Base-by-base conservation (phyloP, 208 protist species). In the Angomonas deanei region DNA sequence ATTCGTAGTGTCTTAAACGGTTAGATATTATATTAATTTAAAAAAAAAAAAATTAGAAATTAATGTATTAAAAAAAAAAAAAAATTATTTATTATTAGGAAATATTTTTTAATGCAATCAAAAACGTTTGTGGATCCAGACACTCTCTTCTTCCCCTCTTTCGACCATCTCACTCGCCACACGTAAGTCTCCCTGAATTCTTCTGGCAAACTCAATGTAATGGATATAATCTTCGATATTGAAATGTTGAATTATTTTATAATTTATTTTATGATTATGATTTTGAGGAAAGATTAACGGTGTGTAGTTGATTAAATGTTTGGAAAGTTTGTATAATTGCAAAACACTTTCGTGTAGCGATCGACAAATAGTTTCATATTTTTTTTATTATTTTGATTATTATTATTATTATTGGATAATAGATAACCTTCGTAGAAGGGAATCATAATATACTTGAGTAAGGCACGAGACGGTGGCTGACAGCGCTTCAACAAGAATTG, bases 371-470 rank as follows among this genome's bases (percentile, higher is more conserved):
- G n/a, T n/a, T n/a, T n/a, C n/a, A n/a, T n/a, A n/a, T n/a, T n/a
- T n/a, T n/a, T n/a, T n/a, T n/a, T n/a, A n/a, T 13, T 13, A n/a
- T 19, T 50, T 5, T 26, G 8, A 4, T 50, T 19, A 23, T 50
- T 50, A 50, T n/a, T 50, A 50, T 50, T 50, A n/a, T 50, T 50
- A 50, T 62, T 57, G 49, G 70, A 76, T 1, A 89, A 49, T 8
- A 74, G 76, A 3, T 88, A 54, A 0, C 76, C 81, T 64, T 92
- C 81, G 30, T 85, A 55, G 27, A 88, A 73, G 0, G 85, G 85
- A 27, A 92, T 56, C 17, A 83, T 50, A 39, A 77, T 65, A 46
- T 80, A 70, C 28, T 56, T 52, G 47, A 76, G 57, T 19, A 65
- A 65, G 57, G 73, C 66, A n/a, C 85, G 72, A 2, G 81, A 71